Evolutionary conservation across 352 stramenopile species (phyloP).

Genomic region (Phytophthora sansomeana): DNA sequence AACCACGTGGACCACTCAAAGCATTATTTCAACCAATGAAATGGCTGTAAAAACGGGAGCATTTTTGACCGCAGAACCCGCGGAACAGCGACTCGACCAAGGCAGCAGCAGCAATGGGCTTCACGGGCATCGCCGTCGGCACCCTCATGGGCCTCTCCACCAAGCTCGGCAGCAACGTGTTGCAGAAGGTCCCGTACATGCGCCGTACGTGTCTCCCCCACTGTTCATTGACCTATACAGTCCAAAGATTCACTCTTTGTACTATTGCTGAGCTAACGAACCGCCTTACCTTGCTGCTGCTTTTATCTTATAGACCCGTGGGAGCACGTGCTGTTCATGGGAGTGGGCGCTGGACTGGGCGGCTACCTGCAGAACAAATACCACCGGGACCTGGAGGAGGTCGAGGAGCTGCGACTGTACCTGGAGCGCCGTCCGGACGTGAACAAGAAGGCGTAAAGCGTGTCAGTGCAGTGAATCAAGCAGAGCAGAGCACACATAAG

Average conservation of each 20-base stretch:
- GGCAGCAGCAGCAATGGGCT: constrained; percentile 59
- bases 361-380: constrained; percentile 82
- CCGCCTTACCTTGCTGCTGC: not conserved
- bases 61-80: constrained; percentile 40
- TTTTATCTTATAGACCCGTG: constrained; percentile 63
- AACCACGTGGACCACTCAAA: not conserved
- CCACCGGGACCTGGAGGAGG: constrained; percentile 73
- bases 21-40: constrained; percentile 20
- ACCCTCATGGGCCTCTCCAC: constrained; percentile 82
- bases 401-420: constrained; percentile 79
- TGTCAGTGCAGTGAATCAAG: constrained; percentile 15
- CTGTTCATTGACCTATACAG: not conserved
- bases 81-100: constrained; percentile 29
- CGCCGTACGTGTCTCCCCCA: constrained; percentile 61
- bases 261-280: constrained; percentile 7
- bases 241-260: not conserved
- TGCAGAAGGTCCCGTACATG: constrained; percentile 88
- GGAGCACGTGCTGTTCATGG: constrained; percentile 84
- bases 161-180: constrained; percentile 83
- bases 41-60: not conserved
- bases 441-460: constrained; percentile 55
- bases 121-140: constrained; percentile 73
- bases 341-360: constrained; percentile 62
- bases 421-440: constrained; percentile 69
- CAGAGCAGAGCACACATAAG: constrained; percentile 19